Conservation (phyloP, 2,329 filamentous ascomycete species). For the Triangularia verruculosa region DNA sequence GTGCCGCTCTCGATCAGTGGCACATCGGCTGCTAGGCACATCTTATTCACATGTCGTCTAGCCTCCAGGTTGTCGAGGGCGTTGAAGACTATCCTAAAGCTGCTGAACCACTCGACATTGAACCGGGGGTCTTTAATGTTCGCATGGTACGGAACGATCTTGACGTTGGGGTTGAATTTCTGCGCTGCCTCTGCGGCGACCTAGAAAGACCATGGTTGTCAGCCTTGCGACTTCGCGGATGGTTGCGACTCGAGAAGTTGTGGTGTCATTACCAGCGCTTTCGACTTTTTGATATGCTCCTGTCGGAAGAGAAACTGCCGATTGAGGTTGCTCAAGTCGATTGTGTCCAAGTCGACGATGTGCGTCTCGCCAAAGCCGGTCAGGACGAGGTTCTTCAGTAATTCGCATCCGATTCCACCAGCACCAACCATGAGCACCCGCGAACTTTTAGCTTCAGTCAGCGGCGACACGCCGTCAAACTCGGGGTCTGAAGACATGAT, state of each 20-base stretch:
- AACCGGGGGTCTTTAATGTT: slow-evolving; percentile 93
- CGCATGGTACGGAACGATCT: slow-evolving; percentile 83
- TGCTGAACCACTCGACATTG: slow-evolving; percentile 81
- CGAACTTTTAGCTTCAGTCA: slow-evolving; percentile 55
- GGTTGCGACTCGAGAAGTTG: neutral
- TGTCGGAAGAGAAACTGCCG: slow-evolving; percentile 95
- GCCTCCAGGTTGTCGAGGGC: slow-evolving; percentile 95
- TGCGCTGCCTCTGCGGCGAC: slow-evolving; percentile 89
- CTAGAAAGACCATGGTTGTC: slow-evolving; percentile 41
- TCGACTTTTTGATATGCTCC: slow-evolving; percentile 97
- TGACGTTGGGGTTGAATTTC: slow-evolving; percentile 84
- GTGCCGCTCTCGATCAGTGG: slow-evolving; percentile 95
- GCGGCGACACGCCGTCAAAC: slow-evolving; percentile 25
- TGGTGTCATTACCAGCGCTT: slow-evolving; percentile 67
- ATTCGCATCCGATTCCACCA: slow-evolving; percentile 94
- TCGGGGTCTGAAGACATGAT: slow-evolving; percentile 10
- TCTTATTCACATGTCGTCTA: slow-evolving; percentile 90
- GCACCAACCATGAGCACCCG: slow-evolving; percentile 92
- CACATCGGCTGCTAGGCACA: slow-evolving; percentile 89
- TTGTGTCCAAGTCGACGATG: slow-evolving; percentile 95
- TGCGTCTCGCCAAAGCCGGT: slow-evolving; percentile 90
- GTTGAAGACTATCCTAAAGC: slow-evolving; percentile 88
- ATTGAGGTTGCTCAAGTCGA: slow-evolving; percentile 96
- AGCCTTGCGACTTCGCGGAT: slow-evolving; percentile 22
- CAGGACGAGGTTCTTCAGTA: slow-evolving; percentile 93